phyloP scores from a whole-genome alignment of 225 moss, liverwort and hornwort species.

The Thuidium tamariscinum region DNA sequence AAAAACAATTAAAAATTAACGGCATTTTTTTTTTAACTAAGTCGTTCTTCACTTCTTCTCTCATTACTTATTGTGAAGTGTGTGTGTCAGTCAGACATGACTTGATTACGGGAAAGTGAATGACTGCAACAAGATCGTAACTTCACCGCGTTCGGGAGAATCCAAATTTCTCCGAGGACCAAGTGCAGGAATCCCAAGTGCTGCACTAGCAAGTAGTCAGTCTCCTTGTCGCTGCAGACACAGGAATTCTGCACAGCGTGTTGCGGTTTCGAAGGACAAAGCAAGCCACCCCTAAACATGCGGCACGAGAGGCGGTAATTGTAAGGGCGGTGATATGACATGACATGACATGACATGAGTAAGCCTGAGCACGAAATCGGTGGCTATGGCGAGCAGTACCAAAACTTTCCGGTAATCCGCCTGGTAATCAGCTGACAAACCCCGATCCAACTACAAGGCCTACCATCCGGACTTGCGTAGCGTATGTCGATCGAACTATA shows the following conservation, averaged over 20 bases:
- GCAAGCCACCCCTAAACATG: not conserved
- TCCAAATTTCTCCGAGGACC: not conserved
- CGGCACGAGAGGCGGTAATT: not conserved
- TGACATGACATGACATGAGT: not conserved
- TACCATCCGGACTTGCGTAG: not conserved
- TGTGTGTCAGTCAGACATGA: not conserved
- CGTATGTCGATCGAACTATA: not conserved
- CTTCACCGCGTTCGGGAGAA: not conserved
- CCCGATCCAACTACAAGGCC: not conserved
- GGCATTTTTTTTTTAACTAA: not conserved
- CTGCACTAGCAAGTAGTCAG: not conserved
- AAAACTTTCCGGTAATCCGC: not conserved
- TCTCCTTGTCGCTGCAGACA: not conserved
- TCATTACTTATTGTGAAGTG: not conserved
- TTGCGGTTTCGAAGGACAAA: not conserved
- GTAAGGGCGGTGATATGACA: not conserved
- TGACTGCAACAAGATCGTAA: not conserved
- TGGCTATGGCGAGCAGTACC: not conserved
- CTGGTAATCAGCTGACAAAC: slow-evolving; percentile 6
- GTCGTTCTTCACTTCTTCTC: not conserved
- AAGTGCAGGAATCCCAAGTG: not conserved
- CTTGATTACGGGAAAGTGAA: not conserved
- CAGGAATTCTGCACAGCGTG: not conserved
- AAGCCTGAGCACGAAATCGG: not conserved
- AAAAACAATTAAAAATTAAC: not conserved